Conservation (phyloP, 2,329 filamentous ascomycete species). For the Colletotrichum sansevieriae region DNA sequence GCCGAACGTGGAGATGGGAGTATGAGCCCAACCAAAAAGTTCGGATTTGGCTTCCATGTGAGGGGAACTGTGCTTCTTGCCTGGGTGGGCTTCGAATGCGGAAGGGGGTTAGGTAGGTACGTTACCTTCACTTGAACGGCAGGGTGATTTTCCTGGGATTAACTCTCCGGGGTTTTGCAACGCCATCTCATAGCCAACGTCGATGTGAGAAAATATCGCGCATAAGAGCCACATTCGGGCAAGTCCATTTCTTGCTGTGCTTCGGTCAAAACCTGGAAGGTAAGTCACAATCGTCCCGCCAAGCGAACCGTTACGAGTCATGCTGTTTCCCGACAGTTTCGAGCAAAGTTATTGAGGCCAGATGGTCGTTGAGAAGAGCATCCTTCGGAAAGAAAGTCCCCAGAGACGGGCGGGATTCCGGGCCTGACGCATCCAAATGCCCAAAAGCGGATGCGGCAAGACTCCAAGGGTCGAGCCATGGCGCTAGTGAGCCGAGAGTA, state of each 20-base stretch:
- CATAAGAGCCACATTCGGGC: neutral
- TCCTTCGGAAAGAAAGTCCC: no score
- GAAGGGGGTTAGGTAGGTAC: neutral
- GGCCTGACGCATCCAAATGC: conserved; percentile 13
- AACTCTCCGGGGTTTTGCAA: neutral
- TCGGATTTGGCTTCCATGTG: conserved; percentile 27
- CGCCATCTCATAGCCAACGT: conserved; percentile 1
- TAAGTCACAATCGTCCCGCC: conserved; percentile 6
- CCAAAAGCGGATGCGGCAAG: neutral
- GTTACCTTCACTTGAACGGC: no score
- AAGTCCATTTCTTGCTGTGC: neutral
- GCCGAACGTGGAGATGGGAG: conserved; percentile 16
- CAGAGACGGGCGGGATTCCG: conserved; percentile 10
- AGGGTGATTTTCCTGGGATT: no score
- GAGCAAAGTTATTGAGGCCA: conserved; percentile 16
- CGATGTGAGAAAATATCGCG: neutral
- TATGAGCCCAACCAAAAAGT: conserved; percentile 25
- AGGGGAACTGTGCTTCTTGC: conserved; percentile 14
- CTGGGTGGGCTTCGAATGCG: conserved; percentile 22
- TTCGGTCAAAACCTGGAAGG: conserved; percentile 11
- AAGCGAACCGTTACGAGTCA: conserved; percentile 24
- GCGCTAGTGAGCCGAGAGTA: conserved; percentile 22
- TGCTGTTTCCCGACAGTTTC: conserved; percentile 33
- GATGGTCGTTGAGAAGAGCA: neutral
- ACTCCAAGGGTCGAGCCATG: conserved; percentile 30